Base-by-base conservation (phyloP, 2,329 filamentous ascomycete species). In the Microsporum ferrugineum region DNA sequence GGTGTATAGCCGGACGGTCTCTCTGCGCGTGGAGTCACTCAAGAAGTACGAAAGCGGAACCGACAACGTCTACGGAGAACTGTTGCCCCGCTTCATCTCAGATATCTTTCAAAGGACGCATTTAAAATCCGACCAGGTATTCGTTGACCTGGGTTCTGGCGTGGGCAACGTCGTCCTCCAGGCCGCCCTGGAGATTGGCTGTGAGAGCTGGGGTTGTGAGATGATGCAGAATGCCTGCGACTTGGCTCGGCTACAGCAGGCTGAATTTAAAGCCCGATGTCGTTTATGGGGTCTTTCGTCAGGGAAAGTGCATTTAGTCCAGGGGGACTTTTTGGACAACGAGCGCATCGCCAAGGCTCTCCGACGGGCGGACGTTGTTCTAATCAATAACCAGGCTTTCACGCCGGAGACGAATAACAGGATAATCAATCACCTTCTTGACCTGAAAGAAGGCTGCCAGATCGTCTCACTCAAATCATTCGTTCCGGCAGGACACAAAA, bases 351-450 rank as follows among this genome's bases (percentile, higher is more conserved):
- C 86, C 63, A 81, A 84, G 29, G 86, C 86, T 5, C 80, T 99
- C 57, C 87, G 88, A 72, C 84, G 86, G 60, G 92, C 94, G 1
- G 94, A 99, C 71, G 91, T 97, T n/a, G 84, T 99, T 17, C 82
- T 99, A 31, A 92, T 97, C 68, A 99, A 99, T 78, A 99, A 99
- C 76, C 91, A 97, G 75, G 94, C 91, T 1, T 99, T 99, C 75
- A 91, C 87, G 4, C 87, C 91, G 12, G 82, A 87, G 67, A 82
- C 96, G 60, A 99, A 97, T 75, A 87, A 89, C 70, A 84, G 85
- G 64, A 79, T 99, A 53, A 84, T 92, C 66, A 85, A 89, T 68
- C 89, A 95, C 78, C 97, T 99, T 70, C 78, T 99, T 63, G 94
- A 99, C 70, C 79, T 97, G 64, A 97, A 96, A 75, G 82, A 88